Conservation (phyloP, 805 yeast genomes). For the Scheffersomyces ergatensis region DNA sequence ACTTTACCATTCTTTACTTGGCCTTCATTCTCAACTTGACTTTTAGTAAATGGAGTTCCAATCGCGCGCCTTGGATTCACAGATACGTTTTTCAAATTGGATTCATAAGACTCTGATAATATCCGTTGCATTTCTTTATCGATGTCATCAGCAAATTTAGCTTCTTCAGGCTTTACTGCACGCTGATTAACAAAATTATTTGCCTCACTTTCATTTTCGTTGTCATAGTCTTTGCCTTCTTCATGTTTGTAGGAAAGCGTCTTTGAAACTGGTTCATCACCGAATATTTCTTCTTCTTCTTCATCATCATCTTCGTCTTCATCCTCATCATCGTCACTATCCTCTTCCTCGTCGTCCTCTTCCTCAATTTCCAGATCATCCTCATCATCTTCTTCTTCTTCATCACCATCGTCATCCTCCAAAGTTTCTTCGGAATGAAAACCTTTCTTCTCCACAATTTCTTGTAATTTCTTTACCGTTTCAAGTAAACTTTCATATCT, state of each 20-base stretch:
- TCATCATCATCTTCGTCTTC: slow-evolving; percentile 23
- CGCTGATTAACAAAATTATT: slow-evolving; percentile 14
- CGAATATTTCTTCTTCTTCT: slow-evolving; percentile 13
- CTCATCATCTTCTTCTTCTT: slow-evolving; percentile 12
- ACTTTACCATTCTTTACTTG: slow-evolving; percentile 13
- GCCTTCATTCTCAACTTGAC: slow-evolving; percentile 8
- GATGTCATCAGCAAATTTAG: slow-evolving; percentile 46
- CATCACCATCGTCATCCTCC: slow-evolving; percentile 13
- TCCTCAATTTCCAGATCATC: slow-evolving; percentile 10
- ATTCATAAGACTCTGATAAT: slow-evolving; percentile 49
- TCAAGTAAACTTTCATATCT: slow-evolving; percentile 39
- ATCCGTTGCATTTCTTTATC: slow-evolving; percentile 57
- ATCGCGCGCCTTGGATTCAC: neutral
- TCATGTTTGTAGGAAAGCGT: slow-evolving; percentile 10
- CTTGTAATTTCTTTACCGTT: slow-evolving; percentile 40
- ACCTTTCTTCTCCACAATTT: slow-evolving; percentile 13
- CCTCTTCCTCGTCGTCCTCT: slow-evolving; percentile 14
- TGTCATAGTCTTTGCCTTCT: slow-evolving; percentile 23
- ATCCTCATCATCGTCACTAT: slow-evolving; percentile 8
- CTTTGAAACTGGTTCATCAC: slow-evolving; percentile 6
- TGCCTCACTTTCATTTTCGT: slow-evolving; percentile 10
- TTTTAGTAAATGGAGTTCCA: slow-evolving; percentile 12
- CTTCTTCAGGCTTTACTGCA: slow-evolving; percentile 3
- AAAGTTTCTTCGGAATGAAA: slow-evolving; percentile 6
- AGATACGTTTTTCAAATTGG: slow-evolving; percentile 6